phyloP scores from a whole-genome alignment of 2,329 filamentous ascomycete species.

The Cladosporium sp. region DNA sequence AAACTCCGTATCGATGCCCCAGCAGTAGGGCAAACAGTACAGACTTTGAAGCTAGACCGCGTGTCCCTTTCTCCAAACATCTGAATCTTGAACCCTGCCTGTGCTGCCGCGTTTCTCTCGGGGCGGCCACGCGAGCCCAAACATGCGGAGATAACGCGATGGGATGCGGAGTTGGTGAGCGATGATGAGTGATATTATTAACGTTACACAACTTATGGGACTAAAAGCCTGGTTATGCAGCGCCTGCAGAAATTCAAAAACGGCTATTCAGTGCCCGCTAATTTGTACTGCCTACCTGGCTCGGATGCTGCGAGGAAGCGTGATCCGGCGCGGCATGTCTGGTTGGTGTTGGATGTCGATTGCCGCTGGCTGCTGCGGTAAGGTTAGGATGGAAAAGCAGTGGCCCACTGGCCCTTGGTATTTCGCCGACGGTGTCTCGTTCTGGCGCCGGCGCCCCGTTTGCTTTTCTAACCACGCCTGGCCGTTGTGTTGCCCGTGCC shows the following conservation, averaged over 20 bases:
- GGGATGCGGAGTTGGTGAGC: background rate
- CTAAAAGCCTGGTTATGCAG: background rate
- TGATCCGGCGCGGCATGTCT: slow-evolving; percentile 9
- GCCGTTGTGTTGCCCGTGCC: background rate
- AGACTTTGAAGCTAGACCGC: too few relatives aligned
- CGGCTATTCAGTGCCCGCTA: background rate
- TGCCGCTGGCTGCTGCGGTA: too few relatives aligned
- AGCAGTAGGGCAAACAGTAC: too few relatives aligned
- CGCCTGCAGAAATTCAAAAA: background rate
- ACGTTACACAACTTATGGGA: background rate
- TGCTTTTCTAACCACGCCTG: background rate
- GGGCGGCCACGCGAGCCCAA: background rate
- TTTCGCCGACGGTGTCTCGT: background rate
- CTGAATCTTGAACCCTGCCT: background rate
- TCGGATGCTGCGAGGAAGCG: slow-evolving; percentile 8
- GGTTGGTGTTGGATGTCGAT: too few relatives aligned
- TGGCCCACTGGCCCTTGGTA: background rate
- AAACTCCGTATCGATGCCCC: too few relatives aligned
- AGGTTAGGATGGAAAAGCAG: too few relatives aligned
- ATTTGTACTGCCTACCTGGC: background rate
- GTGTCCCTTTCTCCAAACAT: too few relatives aligned
- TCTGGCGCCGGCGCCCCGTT: background rate
- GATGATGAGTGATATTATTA: background rate
- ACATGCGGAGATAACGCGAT: slow-evolving; percentile 10
- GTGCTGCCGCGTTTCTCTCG: background rate